Base-by-base conservation (phyloP, 148 eudicot genomes). In the Fallopia convolvulus region DNA sequence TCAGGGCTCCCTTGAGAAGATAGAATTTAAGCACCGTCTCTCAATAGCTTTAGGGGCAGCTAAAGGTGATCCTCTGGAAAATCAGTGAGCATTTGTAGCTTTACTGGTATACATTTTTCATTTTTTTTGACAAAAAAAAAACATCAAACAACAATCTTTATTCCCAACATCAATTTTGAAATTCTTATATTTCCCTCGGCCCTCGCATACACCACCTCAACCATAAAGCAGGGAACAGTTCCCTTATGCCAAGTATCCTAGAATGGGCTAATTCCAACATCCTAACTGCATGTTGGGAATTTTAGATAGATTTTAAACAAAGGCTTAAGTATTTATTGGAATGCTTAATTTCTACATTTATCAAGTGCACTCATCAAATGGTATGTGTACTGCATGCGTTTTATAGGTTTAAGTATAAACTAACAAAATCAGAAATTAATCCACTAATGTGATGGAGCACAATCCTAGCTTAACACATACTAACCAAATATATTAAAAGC, bases 11-110 rank as follows among this genome's bases (percentile, higher is more conserved):
- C 81, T 80, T 63, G 98, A 94, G 86, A 94, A 90, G 86, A 87
- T 94, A 80, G 98, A 94, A 83, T 94, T 94, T 87, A 94, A 92
- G 93, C 98, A 92, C 81, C 84, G 98, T 82, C 92, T 94, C 81
- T 79, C 97, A 48, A 90, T 92, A 86, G 98, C 98, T 82, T 85
- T 94, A 77, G 98, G 97, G 85, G 97, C 97, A 83, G 98, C 98
- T 90, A 94, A 94, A 94, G 98, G 98, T 94, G 98, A 94, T 90
- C 97, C 78, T 90, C 88, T 90, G 96, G 91, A 89, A 89, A 94
- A 89, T 87, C 93, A 87, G 97, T 92, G 95, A 92, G 97, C 95
- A 89, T 90, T 92, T 86, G 82, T 90, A 86, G 88, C 93, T 92
- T 88, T 87, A 87, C 90, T 84, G 94, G 89, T 87, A 86, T 92